Evolutionary conservation across 2,329 filamentous ascomycete species (phyloP), one percentile per base, ranked within the genome.

Genomic region (Myriangium duriaei): DNA sequence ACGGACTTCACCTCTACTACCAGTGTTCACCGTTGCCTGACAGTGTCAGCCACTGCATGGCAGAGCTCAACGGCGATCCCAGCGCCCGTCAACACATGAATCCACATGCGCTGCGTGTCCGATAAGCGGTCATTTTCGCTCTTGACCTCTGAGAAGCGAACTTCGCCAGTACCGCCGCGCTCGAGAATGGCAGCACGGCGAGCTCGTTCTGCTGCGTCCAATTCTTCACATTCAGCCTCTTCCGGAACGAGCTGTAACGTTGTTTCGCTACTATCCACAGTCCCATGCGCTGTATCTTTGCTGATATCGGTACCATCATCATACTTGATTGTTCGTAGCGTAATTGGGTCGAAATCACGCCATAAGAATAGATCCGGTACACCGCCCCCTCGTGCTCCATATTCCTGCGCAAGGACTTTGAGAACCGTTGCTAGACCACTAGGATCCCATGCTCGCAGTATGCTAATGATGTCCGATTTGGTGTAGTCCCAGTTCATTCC

Each of bases 31-130:
- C 41, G 35, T n/a, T 24, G 30, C 39, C 56, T 57, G 4, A 76
- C 66, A 51, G 76, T 71, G 47, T 58, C 67, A 5, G 74, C 73
- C 47, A 76, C 67, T 15, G 73, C 75, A 58, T 74, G 70, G 47
- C 74, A 92, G 46, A 96, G 65, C 50, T 93, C 87, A 17, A 96
- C 88, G 48, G 71, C 74, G 28, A 96, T 72, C 2, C 91, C 88
- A 1, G 87, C 86, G 1, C 80, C 79, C 5, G 78, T 80, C 37
- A 98, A 68, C 5, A 95, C 85, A 65, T 96, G 84, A 51, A 96
- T 94, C 91, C 91, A 98, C 48, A 98, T 69, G 49, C 91, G 68
- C 63, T 98, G 91, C 12, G 87, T 93, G 64, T 98, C 91, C 59
- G 88, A 96, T 52, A 98, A 65, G 28, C 86, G 76, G 67, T 98